Conservation (phyloP, 1,284 basidiomycete genomes). For the Fomitiporia mediterranea region DNA sequence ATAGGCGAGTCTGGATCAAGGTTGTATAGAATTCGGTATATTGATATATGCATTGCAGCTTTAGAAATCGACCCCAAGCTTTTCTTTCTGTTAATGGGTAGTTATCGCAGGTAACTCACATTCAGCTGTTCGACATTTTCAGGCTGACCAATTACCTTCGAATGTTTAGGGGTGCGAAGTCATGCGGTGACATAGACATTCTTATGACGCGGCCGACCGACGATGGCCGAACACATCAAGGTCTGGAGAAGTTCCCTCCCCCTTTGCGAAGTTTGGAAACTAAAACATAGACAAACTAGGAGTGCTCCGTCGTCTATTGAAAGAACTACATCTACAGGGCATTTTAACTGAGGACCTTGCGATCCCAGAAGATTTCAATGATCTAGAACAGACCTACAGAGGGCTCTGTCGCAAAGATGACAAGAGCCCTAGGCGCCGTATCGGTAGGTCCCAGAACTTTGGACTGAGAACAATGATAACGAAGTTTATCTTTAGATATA, state of each 20-base stretch:
- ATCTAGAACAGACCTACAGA: conserved; percentile 73
- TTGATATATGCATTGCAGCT: conserved; percentile 38
- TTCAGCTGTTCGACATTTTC: neutral
- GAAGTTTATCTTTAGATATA: conserved; percentile 41
- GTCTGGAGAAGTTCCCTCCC: conserved; percentile 29
- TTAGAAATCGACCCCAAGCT: conserved; percentile 66
- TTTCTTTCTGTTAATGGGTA: conserved; percentile 85
- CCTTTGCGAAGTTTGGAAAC: neutral
- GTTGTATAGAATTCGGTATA: conserved; percentile 4
- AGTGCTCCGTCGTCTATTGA: conserved; percentile 52
- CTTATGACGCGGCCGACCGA: conserved; percentile 70
- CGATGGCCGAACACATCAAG: conserved; percentile 71
- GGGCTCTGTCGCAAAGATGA: conserved; percentile 58
- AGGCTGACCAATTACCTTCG: conserved; percentile 6
- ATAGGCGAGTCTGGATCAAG: conserved; percentile 44
- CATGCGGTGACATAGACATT: conserved; percentile 89
- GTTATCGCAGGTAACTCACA: conserved; percentile 64
- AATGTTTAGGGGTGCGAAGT: conserved; percentile 50
- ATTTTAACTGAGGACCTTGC: conserved; percentile 79
- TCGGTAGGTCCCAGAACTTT: conserved; percentile 45
- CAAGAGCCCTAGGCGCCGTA: conserved; percentile 50
- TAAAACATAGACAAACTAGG: conserved; percentile 36
- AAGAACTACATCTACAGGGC: conserved; percentile 47
- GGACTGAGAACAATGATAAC: neutral
- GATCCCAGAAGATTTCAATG: conserved; percentile 58